Percentiles rank a stretch among this genome's conserved stretches.
Conservation (phyloP, 306 rosid species). For the Alnus rubra region DNA sequence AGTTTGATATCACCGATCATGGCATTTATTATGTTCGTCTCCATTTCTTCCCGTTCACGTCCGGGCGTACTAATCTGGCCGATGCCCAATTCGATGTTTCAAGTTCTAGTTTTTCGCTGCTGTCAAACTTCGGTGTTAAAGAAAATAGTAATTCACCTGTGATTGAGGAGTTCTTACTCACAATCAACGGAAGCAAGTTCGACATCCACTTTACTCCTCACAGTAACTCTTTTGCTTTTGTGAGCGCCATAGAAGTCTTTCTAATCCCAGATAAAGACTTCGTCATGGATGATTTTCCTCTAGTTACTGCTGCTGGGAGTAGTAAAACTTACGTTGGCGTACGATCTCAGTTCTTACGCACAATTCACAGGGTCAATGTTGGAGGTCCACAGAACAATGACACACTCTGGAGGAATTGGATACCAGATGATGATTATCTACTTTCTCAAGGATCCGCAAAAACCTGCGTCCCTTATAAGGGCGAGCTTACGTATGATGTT, state of each 20-base stretch:
- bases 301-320: slow-evolving; percentile 5
- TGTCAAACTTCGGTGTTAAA: slow-evolving; percentile 6
- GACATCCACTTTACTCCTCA: slow-evolving; percentile 33
- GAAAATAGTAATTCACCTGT: not conserved
- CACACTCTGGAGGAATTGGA: slow-evolving; percentile 38
- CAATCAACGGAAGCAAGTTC: not conserved
- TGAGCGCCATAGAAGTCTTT: slow-evolving; percentile 56
- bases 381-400: slow-evolving; percentile 29
- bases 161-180: slow-evolving; percentile 34
- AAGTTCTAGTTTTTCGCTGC: not conserved
- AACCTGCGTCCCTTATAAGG: not conserved
- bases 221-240: slow-evolving; percentile 33
- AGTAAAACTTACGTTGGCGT: not conserved
- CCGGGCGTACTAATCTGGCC: slow-evolving; percentile 15
- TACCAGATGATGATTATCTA: slow-evolving; percentile 31
- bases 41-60: slow-evolving; percentile 49
- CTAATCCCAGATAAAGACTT: slow-evolving; percentile 20
- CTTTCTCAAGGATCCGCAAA: not conserved
- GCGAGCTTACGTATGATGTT: accelerated
- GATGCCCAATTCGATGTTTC: slow-evolving; percentile 32
- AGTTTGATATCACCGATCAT: not conserved
- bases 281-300: accelerated
- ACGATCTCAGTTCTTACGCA: slow-evolving; percentile 4
- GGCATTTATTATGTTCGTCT: slow-evolving; percentile 46
- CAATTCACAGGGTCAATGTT: slow-evolving; percentile 39